phyloP scores from a whole-genome alignment of 164 flowering plant species.

The Cinnamomum chago region DNA sequence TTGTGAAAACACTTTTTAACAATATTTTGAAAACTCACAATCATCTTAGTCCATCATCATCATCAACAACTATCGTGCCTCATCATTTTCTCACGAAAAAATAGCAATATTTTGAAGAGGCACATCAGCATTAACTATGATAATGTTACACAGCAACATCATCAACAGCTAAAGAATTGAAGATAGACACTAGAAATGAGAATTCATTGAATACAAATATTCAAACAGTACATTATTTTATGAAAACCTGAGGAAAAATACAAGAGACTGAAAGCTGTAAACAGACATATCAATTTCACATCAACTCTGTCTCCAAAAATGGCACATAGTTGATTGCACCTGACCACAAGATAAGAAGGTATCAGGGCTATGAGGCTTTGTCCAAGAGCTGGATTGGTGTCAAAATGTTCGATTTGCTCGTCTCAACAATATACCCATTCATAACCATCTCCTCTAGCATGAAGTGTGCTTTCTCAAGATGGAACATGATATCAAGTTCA shows the following conservation, averaged over 20 bases:
- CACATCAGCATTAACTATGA: too few species aligned
- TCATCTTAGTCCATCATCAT: too few species aligned
- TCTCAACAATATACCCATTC: constrained; percentile 96
- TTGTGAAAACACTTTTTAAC: too few species aligned
- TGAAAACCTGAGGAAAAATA: neutral
- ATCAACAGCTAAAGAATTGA: too few species aligned
- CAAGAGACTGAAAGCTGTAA: neutral
- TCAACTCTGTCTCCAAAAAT: neutral
- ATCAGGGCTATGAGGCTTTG: constrained; percentile 45
- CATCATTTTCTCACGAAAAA: too few species aligned
- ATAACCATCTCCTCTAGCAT: constrained; percentile 99
- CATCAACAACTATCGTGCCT: too few species aligned
- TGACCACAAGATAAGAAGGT: neutral
- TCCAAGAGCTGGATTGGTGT: constrained; percentile 90
- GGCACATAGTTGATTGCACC: neutral
- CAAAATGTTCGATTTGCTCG: constrained; percentile 83
- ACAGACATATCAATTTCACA: neutral
- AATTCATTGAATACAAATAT: too few species aligned
- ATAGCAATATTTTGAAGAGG: too few species aligned
- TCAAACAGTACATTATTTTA: too few species aligned
- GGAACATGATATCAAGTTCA: constrained; percentile 98
- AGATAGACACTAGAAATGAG: neutral
- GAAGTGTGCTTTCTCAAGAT: constrained; percentile 96
- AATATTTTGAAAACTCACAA: too few species aligned
- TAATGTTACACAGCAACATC: too few species aligned